Evolutionary conservation across 495 filamentous ascomycete species (phyloP), one percentile per base, ranked within the genome.

Genomic region (Penicillium dipodomyicola): DNA sequence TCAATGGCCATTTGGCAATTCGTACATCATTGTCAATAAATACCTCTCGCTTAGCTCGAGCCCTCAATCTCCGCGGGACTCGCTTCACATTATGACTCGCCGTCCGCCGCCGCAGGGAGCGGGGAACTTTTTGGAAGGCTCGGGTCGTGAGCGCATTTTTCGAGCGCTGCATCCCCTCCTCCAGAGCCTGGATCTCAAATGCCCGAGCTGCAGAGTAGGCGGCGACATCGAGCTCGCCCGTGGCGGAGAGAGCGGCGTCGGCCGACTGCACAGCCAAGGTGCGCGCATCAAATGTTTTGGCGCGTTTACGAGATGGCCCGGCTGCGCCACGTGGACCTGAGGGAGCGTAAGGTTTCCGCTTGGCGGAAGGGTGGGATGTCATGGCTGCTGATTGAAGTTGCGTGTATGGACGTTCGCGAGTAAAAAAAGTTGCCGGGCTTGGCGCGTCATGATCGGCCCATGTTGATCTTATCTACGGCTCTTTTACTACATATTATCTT

Each of bases 11-110:
- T 47, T 47, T 12, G 6, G 5, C 1, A 7, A 2, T 19, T 23
- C 9, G 25, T 20, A 45, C 7, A 33, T 43, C 14, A 37, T 35
- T 32, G 8, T 9, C 49, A 20, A 27, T 23, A 11, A 49, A 45
- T 71, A 86, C 83, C 78, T 98, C 94, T 65, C 79, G 81, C 62
- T 75, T 82, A 2, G 89, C 91, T 64, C 89, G 78, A 25, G 65
- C 74, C 55, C 86, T 81, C 60, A 98, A 73, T 59, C 89, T 77
- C 64, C 84, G 88, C 25, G 94, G 94, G n/a, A 98, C 87, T 50
- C 85, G 82, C 72, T 95, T 96, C 42, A 88, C 87, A 83, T 97
- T 96, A 70, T 98, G 94, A 69, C 91, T 95, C 20, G 92, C 94
- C 0, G 94, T 96, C 59, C 94, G 80, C 52, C 94, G 78, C 46